A percentile compares a stretch with the other conserved stretches of the same genome.
These are phyloP conservation scores for Rhodotorula diobovata DNA, from an alignment of 768 basidiomycete species.

Conservation along the genomic window DNA sequence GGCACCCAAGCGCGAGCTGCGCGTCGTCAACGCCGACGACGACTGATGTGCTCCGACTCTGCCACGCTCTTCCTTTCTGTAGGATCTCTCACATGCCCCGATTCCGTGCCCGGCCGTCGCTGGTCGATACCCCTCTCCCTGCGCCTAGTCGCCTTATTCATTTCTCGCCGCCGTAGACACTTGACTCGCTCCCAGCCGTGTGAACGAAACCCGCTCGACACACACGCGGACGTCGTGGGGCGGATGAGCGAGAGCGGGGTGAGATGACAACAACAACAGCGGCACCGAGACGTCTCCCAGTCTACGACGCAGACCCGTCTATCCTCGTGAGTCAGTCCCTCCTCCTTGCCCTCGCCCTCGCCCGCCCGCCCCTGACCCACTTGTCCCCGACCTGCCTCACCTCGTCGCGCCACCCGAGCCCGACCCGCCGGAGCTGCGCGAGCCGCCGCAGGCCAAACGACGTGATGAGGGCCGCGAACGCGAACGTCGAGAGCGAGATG, in stretches of 20 bases:
- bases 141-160: not conserved
- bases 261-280: too few relatives aligned
- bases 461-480: conserved; percentile 61
- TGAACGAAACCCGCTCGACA: too few relatives aligned
- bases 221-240: too few relatives aligned
- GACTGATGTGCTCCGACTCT: not conserved
- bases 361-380: conserved; percentile 12
- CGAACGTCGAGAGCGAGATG: conserved; percentile 60
- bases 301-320: too few relatives aligned
- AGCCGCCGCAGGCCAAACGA: conserved; percentile 63
- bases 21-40: conserved; percentile 29
- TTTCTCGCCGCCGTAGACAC: not conserved
- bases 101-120: not conserved
- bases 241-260: too few relatives aligned
- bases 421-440: conserved; percentile 46
- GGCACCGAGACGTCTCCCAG: too few relatives aligned
- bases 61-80: not conserved
- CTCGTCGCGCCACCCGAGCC: conserved; percentile 40
- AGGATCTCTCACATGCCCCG: too few relatives aligned
- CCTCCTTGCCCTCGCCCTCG: conserved; percentile 5
- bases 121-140: not conserved
- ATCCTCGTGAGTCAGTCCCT: conserved; percentile 5
- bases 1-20: conserved; percentile 8
- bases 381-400: conserved; percentile 6
- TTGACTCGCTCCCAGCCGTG: not conserved